phyloP scores from a whole-genome alignment of 345 rosid species.

The Eucalyptus virginea region DNA sequence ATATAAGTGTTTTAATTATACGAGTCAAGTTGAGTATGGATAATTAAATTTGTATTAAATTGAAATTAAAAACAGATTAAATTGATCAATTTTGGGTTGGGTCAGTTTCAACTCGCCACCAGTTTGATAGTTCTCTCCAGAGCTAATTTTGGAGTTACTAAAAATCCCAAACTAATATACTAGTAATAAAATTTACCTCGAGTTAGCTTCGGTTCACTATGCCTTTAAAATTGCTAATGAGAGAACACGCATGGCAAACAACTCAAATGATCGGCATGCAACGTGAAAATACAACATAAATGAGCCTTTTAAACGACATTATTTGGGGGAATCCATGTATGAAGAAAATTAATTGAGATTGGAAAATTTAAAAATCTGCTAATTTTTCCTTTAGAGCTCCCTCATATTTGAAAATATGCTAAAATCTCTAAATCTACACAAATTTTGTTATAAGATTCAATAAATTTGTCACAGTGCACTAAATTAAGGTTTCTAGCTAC shows the following conservation, averaged over 20 bases:
- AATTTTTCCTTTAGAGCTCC: not conserved
- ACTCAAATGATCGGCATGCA: not conserved
- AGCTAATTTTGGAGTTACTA: not conserved
- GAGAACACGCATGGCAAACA: rapidly evolving
- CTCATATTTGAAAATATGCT: not conserved
- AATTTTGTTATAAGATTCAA: not conserved
- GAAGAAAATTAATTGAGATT: not conserved
- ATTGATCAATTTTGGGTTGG: rapidly evolving
- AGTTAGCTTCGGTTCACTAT: rapidly evolving
- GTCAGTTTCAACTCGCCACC: not conserved
- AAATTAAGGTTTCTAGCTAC: rapidly evolving
- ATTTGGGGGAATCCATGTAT: not conserved
- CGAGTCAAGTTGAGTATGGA: rapidly evolving
- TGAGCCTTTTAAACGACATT: rapidly evolving
- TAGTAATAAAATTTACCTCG: rapidly evolving
- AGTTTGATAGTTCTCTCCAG: rapidly evolving
- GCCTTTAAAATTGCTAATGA: not conserved
- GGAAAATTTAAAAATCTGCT: not conserved
- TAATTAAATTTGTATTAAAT: too few relatives aligned
- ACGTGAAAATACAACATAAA: not conserved
- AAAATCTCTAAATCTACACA: not conserved
- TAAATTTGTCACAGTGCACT: rapidly evolving
- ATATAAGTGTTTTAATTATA: not conserved
- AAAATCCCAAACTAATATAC: not conserved
- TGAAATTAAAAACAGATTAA: too few relatives aligned